A percentile compares a stretch with the other conserved stretches of the same genome.
Evolutionary conservation across 2,329 filamentous ascomycete species (phyloP).

Genomic region (Aspergillus carbonarius): DNA sequence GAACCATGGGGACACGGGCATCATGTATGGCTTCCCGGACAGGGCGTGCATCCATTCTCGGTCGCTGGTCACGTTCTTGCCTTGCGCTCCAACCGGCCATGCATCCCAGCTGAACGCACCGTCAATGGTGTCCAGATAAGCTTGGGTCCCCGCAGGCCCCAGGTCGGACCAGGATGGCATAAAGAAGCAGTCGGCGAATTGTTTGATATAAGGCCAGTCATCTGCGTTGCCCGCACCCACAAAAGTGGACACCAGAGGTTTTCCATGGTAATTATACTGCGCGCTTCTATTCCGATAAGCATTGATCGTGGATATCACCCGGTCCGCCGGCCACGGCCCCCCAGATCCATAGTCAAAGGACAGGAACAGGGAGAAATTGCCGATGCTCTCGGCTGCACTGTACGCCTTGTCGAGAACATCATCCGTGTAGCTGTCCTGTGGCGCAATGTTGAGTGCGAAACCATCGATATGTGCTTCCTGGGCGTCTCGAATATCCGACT

Average conservation of each 20-base stretch:
- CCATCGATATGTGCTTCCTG: conserved; percentile 33
- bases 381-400: conserved; percentile 26
- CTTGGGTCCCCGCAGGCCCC: conserved; percentile 30
- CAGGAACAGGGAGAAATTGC: conserved; percentile 33
- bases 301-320: conserved; percentile 30
- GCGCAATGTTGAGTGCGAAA: conserved; percentile 35
- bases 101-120: conserved; percentile 47
- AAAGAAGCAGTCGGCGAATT: conserved; percentile 39
- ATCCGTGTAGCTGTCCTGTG: conserved; percentile 31
- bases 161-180: conserved; percentile 45
- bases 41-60: conserved; percentile 42
- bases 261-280: conserved; percentile 29
- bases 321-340: conserved; percentile 28
- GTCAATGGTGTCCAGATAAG: conserved; percentile 35
- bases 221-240: conserved; percentile 41
- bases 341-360: conserved; percentile 36
- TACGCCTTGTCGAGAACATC: conserved; percentile 30
- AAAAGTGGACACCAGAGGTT: conserved; percentile 43
- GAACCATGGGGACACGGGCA: conserved; percentile 59
- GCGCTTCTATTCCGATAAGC: conserved; percentile 23
- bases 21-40: conserved; percentile 49
- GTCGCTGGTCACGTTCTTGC: conserved; percentile 39
- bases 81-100: conserved; percentile 42
- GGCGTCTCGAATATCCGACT: conserved; percentile 28
- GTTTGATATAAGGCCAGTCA: conserved; percentile 48